Conservation (phyloP, 495 filamentous ascomycete genomes). For the Darksidea phi region DNA sequence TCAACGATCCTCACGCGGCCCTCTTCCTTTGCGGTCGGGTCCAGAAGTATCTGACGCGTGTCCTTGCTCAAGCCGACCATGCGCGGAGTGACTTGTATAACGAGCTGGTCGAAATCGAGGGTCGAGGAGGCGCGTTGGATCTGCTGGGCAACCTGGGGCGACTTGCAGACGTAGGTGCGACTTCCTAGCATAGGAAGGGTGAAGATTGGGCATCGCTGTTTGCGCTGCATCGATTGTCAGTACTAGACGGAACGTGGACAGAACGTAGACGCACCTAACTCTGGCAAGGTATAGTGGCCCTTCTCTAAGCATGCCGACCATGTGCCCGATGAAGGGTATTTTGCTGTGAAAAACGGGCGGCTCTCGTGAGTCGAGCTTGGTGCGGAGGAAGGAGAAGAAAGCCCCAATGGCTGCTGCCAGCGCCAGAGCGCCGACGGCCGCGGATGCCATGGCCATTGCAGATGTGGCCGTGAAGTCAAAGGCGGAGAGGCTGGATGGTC, state of each 20-base stretch:
- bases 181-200: constrained; percentile 46
- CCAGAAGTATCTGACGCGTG: constrained; percentile 21
- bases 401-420: constrained; percentile 1
- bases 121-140: constrained; percentile 48
- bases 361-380: constrained; percentile 45
- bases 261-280: constrained; percentile 14
- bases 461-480: neutral
- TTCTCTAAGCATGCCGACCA: constrained; percentile 44
- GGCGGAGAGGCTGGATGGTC: no score
- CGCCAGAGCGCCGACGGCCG: constrained; percentile 3
- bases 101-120: constrained; percentile 45
- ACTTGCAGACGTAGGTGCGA: constrained; percentile 50
- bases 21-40: constrained; percentile 21
- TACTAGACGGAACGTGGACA: neutral
- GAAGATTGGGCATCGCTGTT: constrained; percentile 41
- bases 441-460: neutral
- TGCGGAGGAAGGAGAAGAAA: constrained; percentile 3
- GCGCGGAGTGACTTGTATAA: constrained; percentile 28
- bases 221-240: constrained; percentile 13
- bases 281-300: constrained; percentile 44
- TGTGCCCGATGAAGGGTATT: constrained; percentile 51
- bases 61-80: constrained; percentile 32
- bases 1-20: constrained; percentile 23
- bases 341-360: constrained; percentile 44
- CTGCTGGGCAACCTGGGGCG: constrained; percentile 45